Percentiles rank a stretch among this genome's conserved stretches.
phyloP scores from a whole-genome alignment of 1,284 basidiomycete species.

The Tylopilus sp. region DNA sequence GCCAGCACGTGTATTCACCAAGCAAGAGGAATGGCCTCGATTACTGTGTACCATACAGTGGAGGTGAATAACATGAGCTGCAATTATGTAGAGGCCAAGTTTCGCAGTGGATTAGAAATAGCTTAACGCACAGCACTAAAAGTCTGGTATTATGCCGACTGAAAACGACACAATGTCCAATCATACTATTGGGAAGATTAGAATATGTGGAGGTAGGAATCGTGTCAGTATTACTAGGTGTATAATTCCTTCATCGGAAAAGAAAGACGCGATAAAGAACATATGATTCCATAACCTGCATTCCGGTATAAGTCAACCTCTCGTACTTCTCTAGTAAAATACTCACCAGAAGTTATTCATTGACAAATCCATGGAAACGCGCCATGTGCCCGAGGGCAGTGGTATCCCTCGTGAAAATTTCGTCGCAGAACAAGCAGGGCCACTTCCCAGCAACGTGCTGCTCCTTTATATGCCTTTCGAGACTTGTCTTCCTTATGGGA shows the following conservation, averaged over 20 bases:
- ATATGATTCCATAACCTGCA: not conserved
- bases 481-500: not conserved
- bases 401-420: slow-evolving; percentile 4
- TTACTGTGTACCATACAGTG: not conserved
- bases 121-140: not conserved
- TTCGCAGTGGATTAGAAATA: not conserved
- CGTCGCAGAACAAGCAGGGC: slow-evolving; percentile 8
- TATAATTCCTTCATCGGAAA: not conserved
- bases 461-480: slow-evolving; percentile 15
- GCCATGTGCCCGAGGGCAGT: slow-evolving; percentile 6
- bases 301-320: not conserved
- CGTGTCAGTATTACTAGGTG: not conserved
- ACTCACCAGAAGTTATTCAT: slow-evolving; percentile 5
- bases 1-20: not conserved
- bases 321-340: not conserved
- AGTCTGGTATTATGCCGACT: not conserved
- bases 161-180: not conserved
- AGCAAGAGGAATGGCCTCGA: not conserved
- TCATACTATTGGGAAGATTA: not conserved
- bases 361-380: not conserved
- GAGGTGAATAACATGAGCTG: not conserved
- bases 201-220: not conserved
- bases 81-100: not conserved
- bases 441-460: slow-evolving; percentile 11
- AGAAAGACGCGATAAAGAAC: not conserved